Evolutionary conservation across 768 basidiomycete species (phyloP).

Genomic region (Tulasnella calospora): DNA sequence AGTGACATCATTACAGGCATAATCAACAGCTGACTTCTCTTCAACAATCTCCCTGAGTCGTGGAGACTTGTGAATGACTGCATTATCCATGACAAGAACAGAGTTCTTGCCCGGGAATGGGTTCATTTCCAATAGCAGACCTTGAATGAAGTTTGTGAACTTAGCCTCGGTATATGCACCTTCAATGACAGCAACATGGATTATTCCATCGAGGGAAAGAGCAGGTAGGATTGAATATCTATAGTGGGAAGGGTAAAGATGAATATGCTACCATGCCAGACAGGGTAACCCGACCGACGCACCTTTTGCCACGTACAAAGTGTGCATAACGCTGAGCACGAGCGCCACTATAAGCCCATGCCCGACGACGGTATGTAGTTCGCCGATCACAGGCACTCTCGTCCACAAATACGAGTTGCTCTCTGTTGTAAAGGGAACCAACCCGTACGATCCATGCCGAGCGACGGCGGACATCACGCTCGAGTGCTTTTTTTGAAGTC

Average conservation of each 20-base stretch:
- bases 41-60: neutral
- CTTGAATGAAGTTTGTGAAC: conserved; percentile 20
- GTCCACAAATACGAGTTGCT: conserved; percentile 26
- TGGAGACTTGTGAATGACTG: conserved; percentile 16
- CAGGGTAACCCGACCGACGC: neutral
- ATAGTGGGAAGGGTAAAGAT: neutral
- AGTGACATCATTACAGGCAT: too few relatives aligned
- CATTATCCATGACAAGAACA: conserved; percentile 27
- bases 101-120: conserved; percentile 18
- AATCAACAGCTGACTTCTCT: neutral
- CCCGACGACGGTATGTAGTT: neutral
- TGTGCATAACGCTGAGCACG: neutral
- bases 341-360: neutral
- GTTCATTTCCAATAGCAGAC: conserved; percentile 23
- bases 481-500: too few relatives aligned
- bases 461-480: too few relatives aligned
- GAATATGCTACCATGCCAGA: neutral
- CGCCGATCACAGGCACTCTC: conserved; percentile 22
- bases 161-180: conserved; percentile 27
- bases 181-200: conserved; percentile 30
- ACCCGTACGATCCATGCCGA: too few relatives aligned
- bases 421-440: too few relatives aligned
- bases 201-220: conserved; percentile 32
- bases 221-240: conserved; percentile 34
- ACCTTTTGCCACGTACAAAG: conserved; percentile 13